These are phyloP conservation scores for Tolypocladium ophioglossoides DNA, from an alignment of 2,329 filamentous ascomycete genomes.

Conservation along the genomic window DNA sequence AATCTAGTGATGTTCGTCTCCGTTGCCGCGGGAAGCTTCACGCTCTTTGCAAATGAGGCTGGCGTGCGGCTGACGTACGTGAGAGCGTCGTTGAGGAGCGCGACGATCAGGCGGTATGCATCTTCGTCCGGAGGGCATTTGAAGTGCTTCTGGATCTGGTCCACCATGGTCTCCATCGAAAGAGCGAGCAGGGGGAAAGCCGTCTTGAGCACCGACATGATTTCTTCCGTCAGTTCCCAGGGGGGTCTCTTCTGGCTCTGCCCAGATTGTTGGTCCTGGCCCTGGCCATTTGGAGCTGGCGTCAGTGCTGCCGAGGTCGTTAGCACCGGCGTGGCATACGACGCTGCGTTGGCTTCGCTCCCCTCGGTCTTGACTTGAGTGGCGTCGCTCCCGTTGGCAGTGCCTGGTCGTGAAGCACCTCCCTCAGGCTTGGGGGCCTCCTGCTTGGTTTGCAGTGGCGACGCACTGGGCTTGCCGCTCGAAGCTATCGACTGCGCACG, in stretches of 20 bases:
- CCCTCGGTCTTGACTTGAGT: slow-evolving; percentile 34
- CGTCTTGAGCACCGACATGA: slow-evolving; percentile 91
- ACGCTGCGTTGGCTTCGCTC: slow-evolving; percentile 20
- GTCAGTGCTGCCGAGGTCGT: slow-evolving; percentile 14
- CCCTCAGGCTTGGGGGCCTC: slow-evolving; percentile 31
- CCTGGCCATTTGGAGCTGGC: slow-evolving; percentile 8
- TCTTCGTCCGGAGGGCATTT: slow-evolving; percentile 98
- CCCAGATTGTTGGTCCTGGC: slow-evolving; percentile 12
- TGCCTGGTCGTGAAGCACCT: slow-evolving; percentile 35
- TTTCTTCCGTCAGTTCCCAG: slow-evolving; percentile 94
- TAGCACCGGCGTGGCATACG: slow-evolving; percentile 13
- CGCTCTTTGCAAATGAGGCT: slow-evolving; percentile 75
- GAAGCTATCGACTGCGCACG: slow-evolving; percentile 34
- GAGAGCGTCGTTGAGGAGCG: slow-evolving; percentile 86
- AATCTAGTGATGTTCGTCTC: slow-evolving; percentile 96
- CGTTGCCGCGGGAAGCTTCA: slow-evolving; percentile 80
- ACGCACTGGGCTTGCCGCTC: slow-evolving; percentile 33
- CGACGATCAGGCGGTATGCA: slow-evolving; percentile 94
- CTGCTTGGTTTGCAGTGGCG: slow-evolving; percentile 41
- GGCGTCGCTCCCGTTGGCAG: slow-evolving; percentile 35
- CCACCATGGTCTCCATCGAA: slow-evolving; percentile 99
- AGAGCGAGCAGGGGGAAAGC: slow-evolving; percentile 90
- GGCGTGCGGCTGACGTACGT: slow-evolving; percentile 87
- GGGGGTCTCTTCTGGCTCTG: slow-evolving; percentile 60
- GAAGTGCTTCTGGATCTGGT: slow-evolving; percentile 98